Base-by-base conservation (phyloP, 768 basidiomycete species). In the Lactarius indigo region DNA sequence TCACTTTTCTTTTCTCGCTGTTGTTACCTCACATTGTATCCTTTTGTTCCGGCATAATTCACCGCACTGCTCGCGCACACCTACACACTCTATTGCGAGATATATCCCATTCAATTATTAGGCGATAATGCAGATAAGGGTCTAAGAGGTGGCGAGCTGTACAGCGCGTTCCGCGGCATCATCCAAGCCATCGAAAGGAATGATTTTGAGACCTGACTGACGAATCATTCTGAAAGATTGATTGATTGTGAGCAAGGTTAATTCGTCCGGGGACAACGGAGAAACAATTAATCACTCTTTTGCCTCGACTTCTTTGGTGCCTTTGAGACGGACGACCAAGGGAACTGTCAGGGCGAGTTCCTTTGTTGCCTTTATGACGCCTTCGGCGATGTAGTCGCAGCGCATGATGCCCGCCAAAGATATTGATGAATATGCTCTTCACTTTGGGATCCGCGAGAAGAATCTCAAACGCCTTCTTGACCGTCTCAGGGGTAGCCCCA, bases 391-490 rank as follows among this genome's bases (percentile, higher is more conserved):
- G 75, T 96, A 96, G 76, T 99, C 97, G 73, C 97, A 99, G 74
- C 97, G 88, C 97, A 99, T 99, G 80, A 98, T 99, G 74, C 90
- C 90, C 94, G 71, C 94, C 93, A 73, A 96, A 95, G 76, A 95
- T 94, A 80, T 99, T 99, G 80, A 99, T 97, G 77, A 98, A 98
- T 73, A 99, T 99, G 65, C 92, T 92, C 84, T 96, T 96, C 73
- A 98, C 96, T 76, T 92, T 92, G 69, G 89, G 87, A 74, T 98
- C 95, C 56, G 86, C 79, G 28, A 96, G 82, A 28, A 99, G 84
- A 72, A 99, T 92, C 79, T 98, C 95, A 73, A 99, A 99, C 3
- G 97, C 97, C 79, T 96, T 98, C 85, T 98, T 99, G 72, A 99
- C 97, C 5, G 97, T 98, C 74, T 97, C 93, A n/a, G 97, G 95